These are phyloP conservation scores for Ceratorhiza oryzae-sativae DNA, from an alignment of 1,284 basidiomycete species.

Conservation along the genomic window DNA sequence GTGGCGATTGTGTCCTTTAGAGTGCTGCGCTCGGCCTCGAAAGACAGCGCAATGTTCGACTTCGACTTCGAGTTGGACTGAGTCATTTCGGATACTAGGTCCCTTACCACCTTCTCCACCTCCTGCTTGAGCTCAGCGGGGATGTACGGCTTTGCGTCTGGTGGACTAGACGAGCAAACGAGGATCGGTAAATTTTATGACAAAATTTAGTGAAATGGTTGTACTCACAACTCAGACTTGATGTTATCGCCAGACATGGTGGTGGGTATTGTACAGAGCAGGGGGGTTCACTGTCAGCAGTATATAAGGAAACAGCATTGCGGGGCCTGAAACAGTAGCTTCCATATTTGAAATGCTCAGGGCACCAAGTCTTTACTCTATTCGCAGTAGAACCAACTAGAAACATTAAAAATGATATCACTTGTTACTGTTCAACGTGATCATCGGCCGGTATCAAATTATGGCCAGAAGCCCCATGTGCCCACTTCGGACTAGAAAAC, in stretches of 20 bases:
- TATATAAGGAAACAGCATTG: not conserved
- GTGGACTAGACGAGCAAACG: not conserved
- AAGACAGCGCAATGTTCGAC: not conserved
- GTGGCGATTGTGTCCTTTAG: not conserved
- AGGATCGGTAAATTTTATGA: not conserved
- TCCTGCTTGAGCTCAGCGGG: conserved; percentile 13
- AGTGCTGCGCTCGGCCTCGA: conserved; percentile 4
- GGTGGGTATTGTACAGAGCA: not conserved
- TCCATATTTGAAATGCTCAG: not conserved
- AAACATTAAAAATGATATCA: conserved; percentile 33
- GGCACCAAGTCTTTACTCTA: not conserved
- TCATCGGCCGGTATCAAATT: not conserved
- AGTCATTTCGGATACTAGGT: not conserved
- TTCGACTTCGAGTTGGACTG: not conserved
- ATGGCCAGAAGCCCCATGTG: not conserved
- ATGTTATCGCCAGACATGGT: conserved; percentile 20
- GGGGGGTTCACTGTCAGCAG: not conserved
- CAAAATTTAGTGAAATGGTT: not conserved
- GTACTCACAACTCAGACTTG: conserved; percentile 27
- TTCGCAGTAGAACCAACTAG: not conserved
- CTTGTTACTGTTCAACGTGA: not conserved
- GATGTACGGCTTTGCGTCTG: conserved; percentile 4
- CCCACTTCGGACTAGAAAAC: not conserved
- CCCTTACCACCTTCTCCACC: not conserved
- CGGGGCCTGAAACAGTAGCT: conserved; percentile 4